Evolutionary conservation across 176 grass and related monocot genomes (phyloP), one percentile per base, ranked within the genome.

Genomic region (Eleusine indica): DNA sequence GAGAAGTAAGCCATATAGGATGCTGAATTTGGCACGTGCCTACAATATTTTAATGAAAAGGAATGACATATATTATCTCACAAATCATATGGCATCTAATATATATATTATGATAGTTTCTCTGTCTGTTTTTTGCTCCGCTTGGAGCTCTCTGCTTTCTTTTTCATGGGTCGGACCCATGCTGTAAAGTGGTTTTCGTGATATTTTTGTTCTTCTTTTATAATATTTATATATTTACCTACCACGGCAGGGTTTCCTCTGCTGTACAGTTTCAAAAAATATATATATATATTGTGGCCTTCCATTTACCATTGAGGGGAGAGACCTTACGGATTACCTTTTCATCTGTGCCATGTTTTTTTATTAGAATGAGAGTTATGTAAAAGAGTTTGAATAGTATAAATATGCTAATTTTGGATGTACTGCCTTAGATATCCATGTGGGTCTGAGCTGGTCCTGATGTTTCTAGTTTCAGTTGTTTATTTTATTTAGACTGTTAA

Each of bases 321-420:
- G 19, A 58, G 54, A 19, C 54, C 54, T 47, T 58, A 21, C 44
- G 47, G 35, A 35, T 35, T 35, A 35, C 32, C 32, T 35, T 35
- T 71, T 28, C 65, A 40, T 46, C 48, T 51, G 18, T n/a, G 19
- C 74, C 28, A 68, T n/a, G 53, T 21, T 66, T 8, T 48, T 66
- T 60, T 42, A 39, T 40, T 73, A 54, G 10, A 54, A 60, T 11
- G 7, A 61, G 29, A 66, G 71, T 74, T 49, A 4, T 19, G 48
- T 16, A 73, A 71, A 60, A 61, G 32, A 61, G 21, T 4, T 71
- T 71, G 16, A 71, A 62, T 82, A 41, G 52, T 52, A 76, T 37
- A 46, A 66, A 70, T 85, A 39, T n/a, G 29, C 39, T 77, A 80
- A 89, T 68, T 87, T 46, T 46, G 56, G 70, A 86, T 86, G 40